Evolutionary conservation across 164 flowering plant genomes (phyloP), one percentile per base, ranked within the genome.

Genomic region (Cinnamomum chago): DNA sequence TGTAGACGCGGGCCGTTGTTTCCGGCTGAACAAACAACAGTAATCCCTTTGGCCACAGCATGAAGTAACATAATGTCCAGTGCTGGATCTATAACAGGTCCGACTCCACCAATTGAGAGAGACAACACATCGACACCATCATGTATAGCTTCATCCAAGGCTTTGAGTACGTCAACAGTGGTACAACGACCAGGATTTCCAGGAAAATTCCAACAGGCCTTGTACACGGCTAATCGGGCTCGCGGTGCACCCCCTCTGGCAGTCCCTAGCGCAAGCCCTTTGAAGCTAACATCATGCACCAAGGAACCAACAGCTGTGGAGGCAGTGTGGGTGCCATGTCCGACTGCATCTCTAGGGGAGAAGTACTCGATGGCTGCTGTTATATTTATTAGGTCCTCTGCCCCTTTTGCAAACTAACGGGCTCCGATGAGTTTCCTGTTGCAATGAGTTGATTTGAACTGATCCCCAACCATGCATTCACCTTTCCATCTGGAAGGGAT

Each of bases 61-160:
- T 5, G 47, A 40, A 40, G 11, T 0, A 9, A 7, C 27, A 1
- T 25, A 25, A 25, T 25, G 27, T 25, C 27, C 27, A 25, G 27
- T 25, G n/a, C n/a, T n/a, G 27, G 27, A 25, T 25, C 27, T 25
- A 25, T 25, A 25, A 1, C 1, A 25, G 27, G 1, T 25, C 27
- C 1, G 27, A 1, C 27, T 25, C 10, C 47, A 1, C 87, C 89
- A 24, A 85, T 75, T 40, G 90, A 88, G 12, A 81, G 70, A 0
- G 90, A 88, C 7, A 70, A 25, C 33, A 74, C 68, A 14, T 74
- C 76, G 3, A 74, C 72, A 3, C 76, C 76, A 67, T 74, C 76
- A 58, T 23, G 20, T 9, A 74, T 68, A 14, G 76, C 76, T 20
- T 58, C 68, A 50, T 73, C 75, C 2, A 73, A 25, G 20, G 75